phyloP scores from a whole-genome alignment of 257 asterid species.

The Solanum arcanum region DNA sequence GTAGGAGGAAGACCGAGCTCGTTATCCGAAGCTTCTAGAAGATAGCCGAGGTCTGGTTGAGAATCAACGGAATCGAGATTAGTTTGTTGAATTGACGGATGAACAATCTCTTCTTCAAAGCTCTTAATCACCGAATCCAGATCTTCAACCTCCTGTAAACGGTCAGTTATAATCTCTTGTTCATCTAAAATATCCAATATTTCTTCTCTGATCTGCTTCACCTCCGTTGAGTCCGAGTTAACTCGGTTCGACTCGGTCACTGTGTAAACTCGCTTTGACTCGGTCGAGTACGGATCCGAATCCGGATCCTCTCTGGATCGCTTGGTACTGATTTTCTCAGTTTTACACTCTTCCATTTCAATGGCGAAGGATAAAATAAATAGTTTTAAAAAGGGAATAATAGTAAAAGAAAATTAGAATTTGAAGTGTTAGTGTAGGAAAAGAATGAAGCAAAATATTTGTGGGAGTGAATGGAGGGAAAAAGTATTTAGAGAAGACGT shows the following conservation, averaged over 20 bases:
- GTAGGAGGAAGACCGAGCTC: slow-evolving; percentile 36
- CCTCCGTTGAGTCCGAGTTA: not conserved
- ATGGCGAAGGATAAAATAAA: not conserved
- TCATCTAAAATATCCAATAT: slow-evolving; percentile 23
- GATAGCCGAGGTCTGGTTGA: slow-evolving; percentile 26
- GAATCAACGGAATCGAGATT: not conserved
- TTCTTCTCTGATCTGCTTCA: slow-evolving; percentile 2
- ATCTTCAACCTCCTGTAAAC: slow-evolving; percentile 10
- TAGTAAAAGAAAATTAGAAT: not conserved
- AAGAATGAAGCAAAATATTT: not conserved
- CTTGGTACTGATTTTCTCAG: not conserved
- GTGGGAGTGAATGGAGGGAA: not conserved
- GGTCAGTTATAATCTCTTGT: not conserved
- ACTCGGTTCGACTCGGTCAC: not conserved
- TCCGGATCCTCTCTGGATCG: slow-evolving; percentile 3
- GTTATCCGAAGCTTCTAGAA: slow-evolving; percentile 32
- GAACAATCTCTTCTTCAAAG: slow-evolving; percentile 33
- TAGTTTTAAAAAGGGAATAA: not conserved
- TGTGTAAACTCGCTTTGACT: not conserved
- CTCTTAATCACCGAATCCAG: slow-evolving; percentile 33
- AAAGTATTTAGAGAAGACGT: not conserved
- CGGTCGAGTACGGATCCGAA: slow-evolving; percentile 5
- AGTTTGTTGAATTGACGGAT: not conserved
- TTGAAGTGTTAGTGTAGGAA: not conserved
- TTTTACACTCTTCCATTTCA: slow-evolving; percentile 1